Percentiles rank a stretch among this genome's conserved stretches.
Evolutionary conservation across 345 rosid species (phyloP).

Genomic region (Noccaea bulbosa): DNA sequence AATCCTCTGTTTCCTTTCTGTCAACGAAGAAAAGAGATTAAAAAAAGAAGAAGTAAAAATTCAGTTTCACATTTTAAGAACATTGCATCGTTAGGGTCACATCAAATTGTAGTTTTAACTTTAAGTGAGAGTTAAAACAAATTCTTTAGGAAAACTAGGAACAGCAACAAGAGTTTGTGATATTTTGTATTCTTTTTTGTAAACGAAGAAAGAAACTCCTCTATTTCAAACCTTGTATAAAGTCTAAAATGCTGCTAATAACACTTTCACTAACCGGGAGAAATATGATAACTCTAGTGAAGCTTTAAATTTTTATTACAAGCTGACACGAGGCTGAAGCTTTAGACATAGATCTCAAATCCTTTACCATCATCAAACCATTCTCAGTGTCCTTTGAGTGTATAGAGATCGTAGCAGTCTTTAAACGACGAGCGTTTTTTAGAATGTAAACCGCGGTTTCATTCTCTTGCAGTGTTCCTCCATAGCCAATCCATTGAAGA

Average conservation of each 20-base stretch:
- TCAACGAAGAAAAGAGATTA: neutral
- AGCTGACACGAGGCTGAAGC: slow-evolving; percentile 27
- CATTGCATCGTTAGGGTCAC: neutral
- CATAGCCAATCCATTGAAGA: slow-evolving; percentile 22
- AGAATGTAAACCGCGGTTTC: neutral
- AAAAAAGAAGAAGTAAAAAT: neutral
- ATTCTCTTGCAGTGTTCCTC: slow-evolving; percentile 21
- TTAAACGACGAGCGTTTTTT: slow-evolving; percentile 19
- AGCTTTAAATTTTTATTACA: neutral
- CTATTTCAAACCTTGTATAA: neutral
- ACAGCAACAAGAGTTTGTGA: no score
- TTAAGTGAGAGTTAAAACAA: neutral
- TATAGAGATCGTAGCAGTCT: slow-evolving; percentile 21
- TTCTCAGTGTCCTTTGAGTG: neutral
- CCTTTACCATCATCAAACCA: neutral
- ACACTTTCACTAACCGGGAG: no score
- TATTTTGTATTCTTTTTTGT: no score
- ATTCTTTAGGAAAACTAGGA: neutral
- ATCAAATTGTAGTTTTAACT: slow-evolving; percentile 10
- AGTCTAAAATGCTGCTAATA: no score
- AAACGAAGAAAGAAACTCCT: no score
- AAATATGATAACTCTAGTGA: no score
- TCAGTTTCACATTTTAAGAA: neutral
- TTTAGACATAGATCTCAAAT: slow-evolving; percentile 14
- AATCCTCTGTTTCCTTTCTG: neutral